Evolutionary conservation across 108 stramenopile genomes (phyloP), one percentile per base, ranked within the genome.

Genomic region (Cyclotella distinguenda): DNA sequence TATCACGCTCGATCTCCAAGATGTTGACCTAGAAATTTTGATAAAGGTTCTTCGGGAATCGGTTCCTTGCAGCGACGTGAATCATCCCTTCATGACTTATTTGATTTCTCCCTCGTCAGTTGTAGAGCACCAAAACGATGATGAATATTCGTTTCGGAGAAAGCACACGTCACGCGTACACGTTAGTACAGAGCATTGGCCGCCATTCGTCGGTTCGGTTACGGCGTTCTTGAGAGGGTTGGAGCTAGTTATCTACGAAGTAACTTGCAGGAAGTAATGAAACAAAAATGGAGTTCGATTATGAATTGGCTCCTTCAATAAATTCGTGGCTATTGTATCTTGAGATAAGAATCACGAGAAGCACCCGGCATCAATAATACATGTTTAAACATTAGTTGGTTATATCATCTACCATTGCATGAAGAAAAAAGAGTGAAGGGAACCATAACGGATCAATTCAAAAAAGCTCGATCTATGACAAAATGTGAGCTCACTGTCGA

Each of bases 161-260:
- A 27, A 67, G 12, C 7, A 59, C 34, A 42, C 40, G 38, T 49
- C 67, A 54, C 34, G 55, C 56, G 68, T 68, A 9, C 87, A 89
- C 61, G 38, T 89, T 0, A 75, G 75, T 6, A 89, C 87, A 10
- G 87, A 89, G 63, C 83, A 89, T 51, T 83, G 83, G 64, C 87
- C 87, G n/a, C 12, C 46, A 10, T 72, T 68, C 34, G 52, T 56
- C 40, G 66, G 54, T 28, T 58, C 76, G 25, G 22, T 80, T 19
- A 10, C 12, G 31, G 53, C 55, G 15, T 73, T 79, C 26, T 0
- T 78, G 19, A 7, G 42, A 11, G 54, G 67, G n/a, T 47, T 85
- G 34, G 27, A 74, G 45, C 47, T 87, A 7, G 81, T 21, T 50
- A 36, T 72, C 1, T 81, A 83, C 49, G 46, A 81, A 43, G 45